Evolutionary conservation across 129 eudicot genomes (phyloP).

Genomic region (Flaveria bidentis): DNA sequence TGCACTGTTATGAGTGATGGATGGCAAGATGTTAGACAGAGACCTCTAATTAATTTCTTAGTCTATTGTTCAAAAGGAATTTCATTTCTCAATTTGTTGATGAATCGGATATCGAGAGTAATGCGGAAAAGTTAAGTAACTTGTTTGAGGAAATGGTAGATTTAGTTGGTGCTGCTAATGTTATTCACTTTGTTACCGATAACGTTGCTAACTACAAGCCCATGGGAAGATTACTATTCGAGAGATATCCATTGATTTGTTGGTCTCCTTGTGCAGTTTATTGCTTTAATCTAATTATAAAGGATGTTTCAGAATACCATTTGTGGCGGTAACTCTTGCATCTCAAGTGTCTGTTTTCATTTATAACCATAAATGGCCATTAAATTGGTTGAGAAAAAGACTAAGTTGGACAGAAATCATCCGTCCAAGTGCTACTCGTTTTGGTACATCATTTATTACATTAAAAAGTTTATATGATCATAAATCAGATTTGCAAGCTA

Average conservation of each 20-base stretch:
- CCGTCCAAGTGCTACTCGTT: too few relatives aligned
- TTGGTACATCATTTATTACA: not conserved
- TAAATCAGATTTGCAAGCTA: conserved; percentile 8
- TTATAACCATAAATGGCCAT: too few relatives aligned
- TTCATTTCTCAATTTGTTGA: too few relatives aligned
- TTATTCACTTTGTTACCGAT: not conserved
- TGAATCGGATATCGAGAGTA: too few relatives aligned
- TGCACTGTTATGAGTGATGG: too few relatives aligned
- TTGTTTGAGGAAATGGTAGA: conserved; percentile 5
- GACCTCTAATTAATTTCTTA: too few relatives aligned
- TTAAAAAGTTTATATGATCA: conserved; percentile 4
- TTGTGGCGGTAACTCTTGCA: not conserved
- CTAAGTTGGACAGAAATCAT: too few relatives aligned
- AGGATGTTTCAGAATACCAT: not conserved
- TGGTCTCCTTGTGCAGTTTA: conserved; percentile 8
- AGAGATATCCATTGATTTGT: not conserved
- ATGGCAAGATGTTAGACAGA: too few relatives aligned
- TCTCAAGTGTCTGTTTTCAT: too few relatives aligned
- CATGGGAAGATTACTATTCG: not conserved
- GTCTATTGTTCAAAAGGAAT: too few relatives aligned
- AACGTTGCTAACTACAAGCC: conserved; percentile 1
- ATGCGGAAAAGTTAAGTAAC: not conserved
- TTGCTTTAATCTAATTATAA: not conserved
- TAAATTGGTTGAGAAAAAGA: too few relatives aligned
- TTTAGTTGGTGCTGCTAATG: not conserved